These are phyloP conservation scores for Flammula alnicola DNA, from an alignment of 1,284 basidiomycete species.

Conservation along the genomic window DNA sequence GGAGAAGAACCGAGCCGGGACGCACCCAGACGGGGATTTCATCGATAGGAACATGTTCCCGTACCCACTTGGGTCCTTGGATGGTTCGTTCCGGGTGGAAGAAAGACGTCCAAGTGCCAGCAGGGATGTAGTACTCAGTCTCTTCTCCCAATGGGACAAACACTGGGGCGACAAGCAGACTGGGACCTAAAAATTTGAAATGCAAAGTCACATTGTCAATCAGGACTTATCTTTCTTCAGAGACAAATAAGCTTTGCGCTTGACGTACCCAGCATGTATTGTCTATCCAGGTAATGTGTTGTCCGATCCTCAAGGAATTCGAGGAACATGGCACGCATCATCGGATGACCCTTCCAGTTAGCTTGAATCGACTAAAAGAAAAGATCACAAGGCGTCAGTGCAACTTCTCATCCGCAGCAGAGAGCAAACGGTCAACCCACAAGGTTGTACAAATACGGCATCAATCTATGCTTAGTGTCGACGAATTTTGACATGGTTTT, in stretches of 20 bases:
- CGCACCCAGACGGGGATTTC: conserved; percentile 73
- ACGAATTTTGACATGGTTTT: conserved; percentile 68
- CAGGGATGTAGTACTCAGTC: conserved; percentile 71
- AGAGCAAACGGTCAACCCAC: conserved; percentile 42
- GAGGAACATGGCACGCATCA: conserved; percentile 76
- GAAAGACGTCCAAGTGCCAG: conserved; percentile 71
- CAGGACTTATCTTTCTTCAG: not conserved
- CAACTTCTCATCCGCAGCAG: conserved; percentile 8
- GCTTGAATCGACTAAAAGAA: conserved; percentile 66
- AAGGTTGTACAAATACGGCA: conserved; percentile 74
- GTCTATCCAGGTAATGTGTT: conserved; percentile 66
- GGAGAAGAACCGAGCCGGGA: conserved; percentile 55
- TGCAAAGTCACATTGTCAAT: not conserved
- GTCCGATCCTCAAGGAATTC: conserved; percentile 73
- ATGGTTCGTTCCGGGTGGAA: conserved; percentile 54
- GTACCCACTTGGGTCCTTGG: conserved; percentile 59
- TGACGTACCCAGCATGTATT: conserved; percentile 64
- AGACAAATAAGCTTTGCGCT: not conserved
- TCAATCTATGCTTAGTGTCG: conserved; percentile 70
- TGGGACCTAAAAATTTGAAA: conserved; percentile 49
- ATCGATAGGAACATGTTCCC: conserved; percentile 57
- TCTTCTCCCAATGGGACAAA: conserved; percentile 62
- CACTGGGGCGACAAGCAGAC: conserved; percentile 75
- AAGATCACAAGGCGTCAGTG: conserved; percentile 5
- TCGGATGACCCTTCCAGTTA: conserved; percentile 59